A percentile compares a stretch with the other conserved stretches of the same genome.
These are phyloP conservation scores for Tricladium varicosporioides DNA, from an alignment of 2,329 filamentous ascomycete genomes.

Conservation along the genomic window DNA sequence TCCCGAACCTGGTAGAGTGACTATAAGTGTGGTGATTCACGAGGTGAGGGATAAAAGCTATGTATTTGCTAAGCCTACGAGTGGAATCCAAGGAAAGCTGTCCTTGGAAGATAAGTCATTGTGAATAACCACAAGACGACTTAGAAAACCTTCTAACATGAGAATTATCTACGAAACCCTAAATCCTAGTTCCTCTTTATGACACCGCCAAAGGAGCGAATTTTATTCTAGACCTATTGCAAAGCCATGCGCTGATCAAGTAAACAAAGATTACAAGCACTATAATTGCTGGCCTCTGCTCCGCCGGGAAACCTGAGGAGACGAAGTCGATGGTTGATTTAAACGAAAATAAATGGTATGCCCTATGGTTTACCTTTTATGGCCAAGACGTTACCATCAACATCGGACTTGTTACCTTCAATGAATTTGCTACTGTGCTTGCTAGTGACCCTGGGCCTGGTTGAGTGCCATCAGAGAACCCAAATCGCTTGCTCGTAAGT, in stretches of 20 bases:
- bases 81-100: too few species aligned
- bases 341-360: conserved; percentile 36
- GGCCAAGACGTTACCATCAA: conserved; percentile 6
- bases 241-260: conserved; percentile 58
- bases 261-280: conserved; percentile 49
- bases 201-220: conserved; percentile 44
- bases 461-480: conserved; percentile 5
- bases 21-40: too few species aligned
- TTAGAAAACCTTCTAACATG: not conserved
- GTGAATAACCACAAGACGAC: conserved; percentile 13
- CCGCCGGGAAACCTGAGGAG: conserved; percentile 25
- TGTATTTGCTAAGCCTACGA: too few species aligned
- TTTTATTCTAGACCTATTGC: conserved; percentile 56
- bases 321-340: conserved; percentile 35
- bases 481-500: conserved; percentile 1
- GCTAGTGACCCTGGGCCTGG: conserved; percentile 17
- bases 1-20: conserved; percentile 12
- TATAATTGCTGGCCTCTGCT: conserved; percentile 34
- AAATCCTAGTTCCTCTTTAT: too few species aligned
- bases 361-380: not conserved
- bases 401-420: conserved; percentile 17
- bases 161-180: not conserved
- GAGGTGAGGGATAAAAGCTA: too few species aligned
- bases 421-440: conserved; percentile 46
- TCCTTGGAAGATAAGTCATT: too few species aligned